Percentiles rank a stretch among this genome's conserved stretches.
phyloP scores from a whole-genome alignment of 257 asterid species.

The Jaltomata sinuosa region DNA sequence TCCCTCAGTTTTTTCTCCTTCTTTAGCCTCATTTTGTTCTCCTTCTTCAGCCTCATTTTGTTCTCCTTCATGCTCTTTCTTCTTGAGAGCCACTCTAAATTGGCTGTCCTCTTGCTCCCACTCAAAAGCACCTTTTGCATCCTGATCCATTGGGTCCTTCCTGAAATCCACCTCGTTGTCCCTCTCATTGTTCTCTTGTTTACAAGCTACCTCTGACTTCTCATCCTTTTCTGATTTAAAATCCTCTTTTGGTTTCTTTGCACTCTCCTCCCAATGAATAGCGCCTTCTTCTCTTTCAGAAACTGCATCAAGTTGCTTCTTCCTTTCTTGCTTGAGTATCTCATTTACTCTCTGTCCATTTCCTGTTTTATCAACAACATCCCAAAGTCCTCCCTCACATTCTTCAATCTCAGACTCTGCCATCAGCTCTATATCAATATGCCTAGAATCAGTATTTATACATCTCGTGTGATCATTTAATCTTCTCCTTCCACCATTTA shows the following conservation, averaged over 20 bases:
- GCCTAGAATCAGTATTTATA: constrained; percentile 15
- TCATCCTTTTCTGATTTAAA: constrained; percentile 7
- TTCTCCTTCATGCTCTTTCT: constrained; percentile 11
- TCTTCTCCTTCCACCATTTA: constrained; percentile 11
- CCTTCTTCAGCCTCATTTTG: constrained; percentile 11
- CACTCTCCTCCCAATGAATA: constrained; percentile 5
- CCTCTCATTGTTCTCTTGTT: constrained; percentile 14
- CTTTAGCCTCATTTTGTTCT: constrained; percentile 13
- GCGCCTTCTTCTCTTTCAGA: constrained; percentile 12
- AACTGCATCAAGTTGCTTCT: constrained; percentile 20
- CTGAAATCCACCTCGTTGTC: constrained; percentile 7
- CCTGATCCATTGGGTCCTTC: constrained; percentile 10
- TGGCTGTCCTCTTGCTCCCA: constrained; percentile 19
- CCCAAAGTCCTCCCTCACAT: constrained; percentile 20
- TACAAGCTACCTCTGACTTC: constrained; percentile 13
- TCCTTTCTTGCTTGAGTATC: constrained; percentile 19
- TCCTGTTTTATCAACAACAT: constrained; percentile 19
- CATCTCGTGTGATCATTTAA: constrained; percentile 14
- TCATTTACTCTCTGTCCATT: constrained; percentile 15
- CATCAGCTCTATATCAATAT: constrained; percentile 17
- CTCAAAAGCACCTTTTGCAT: constrained; percentile 13
- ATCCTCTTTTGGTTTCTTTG: constrained; percentile 14
- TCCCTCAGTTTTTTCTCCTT: constrained; percentile 18
- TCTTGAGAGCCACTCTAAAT: constrained; percentile 6
- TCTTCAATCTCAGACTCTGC: constrained; percentile 19